Conservation (phyloP, 176 grass and related monocot species). For the Musa beccarii region DNA sequence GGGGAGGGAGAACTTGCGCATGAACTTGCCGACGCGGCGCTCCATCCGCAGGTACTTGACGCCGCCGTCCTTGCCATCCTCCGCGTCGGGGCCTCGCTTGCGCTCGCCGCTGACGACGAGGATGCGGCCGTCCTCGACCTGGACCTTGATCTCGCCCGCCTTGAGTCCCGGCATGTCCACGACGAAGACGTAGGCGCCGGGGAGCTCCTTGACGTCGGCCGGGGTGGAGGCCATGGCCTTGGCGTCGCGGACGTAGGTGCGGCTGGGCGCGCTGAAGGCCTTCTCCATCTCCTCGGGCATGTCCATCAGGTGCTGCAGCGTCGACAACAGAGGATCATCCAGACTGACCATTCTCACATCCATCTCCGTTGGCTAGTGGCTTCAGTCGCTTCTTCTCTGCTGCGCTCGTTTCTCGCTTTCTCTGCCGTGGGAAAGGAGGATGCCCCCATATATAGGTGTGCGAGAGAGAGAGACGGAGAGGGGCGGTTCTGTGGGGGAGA, state of each 20-base stretch:
- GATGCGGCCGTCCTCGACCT: slow-evolving; percentile 59
- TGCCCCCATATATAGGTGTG: no score
- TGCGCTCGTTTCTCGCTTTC: neutral
- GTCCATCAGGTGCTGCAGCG: slow-evolving; percentile 40
- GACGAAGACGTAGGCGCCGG: slow-evolving; percentile 29
- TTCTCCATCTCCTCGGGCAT: slow-evolving; percentile 49
- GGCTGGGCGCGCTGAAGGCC: slow-evolving; percentile 40
- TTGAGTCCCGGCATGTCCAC: slow-evolving; percentile 46
- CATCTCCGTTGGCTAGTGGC: neutral
- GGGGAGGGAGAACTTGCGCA: slow-evolving; percentile 42
- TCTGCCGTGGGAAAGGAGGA: no score
- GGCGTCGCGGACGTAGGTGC: slow-evolving; percentile 50
- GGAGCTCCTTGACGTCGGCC: slow-evolving; percentile 59
- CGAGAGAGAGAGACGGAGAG: no score
- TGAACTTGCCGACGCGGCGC: slow-evolving; percentile 61
- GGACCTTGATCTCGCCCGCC: slow-evolving; percentile 37
- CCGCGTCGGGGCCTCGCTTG: neutral
- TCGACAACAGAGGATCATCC: slow-evolving; percentile 25
- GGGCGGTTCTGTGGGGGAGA: no score
- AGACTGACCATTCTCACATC: slow-evolving; percentile 22
- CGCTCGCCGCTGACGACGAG: slow-evolving; percentile 52
- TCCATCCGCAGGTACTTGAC: slow-evolving; percentile 52
- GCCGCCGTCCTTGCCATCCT: neutral
- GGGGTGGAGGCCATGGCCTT: slow-evolving; percentile 64
- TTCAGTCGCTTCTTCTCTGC: no score